Percentiles rank a stretch among this genome's conserved stretches.
phyloP scores from a whole-genome alignment of 2,329 filamentous ascomycete species.

The Pseudocercospora macadamiae region DNA sequence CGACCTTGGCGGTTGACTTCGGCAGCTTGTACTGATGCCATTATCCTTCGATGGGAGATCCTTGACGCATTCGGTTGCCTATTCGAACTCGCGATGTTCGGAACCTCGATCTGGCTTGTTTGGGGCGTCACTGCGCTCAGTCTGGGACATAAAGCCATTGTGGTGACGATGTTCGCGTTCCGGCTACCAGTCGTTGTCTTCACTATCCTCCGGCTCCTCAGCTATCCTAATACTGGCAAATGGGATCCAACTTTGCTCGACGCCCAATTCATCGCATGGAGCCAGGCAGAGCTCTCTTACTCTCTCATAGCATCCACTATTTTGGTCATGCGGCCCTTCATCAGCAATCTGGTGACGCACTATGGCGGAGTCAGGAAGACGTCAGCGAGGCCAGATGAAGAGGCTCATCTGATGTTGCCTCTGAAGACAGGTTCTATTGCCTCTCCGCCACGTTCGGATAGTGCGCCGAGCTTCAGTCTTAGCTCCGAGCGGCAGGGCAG shows the following conservation, averaged over 20 bases:
- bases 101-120: conserved; percentile 16
- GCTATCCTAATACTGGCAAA: conserved; percentile 12
- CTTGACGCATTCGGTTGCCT: conserved; percentile 2
- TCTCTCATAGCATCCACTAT: conserved; percentile 26
- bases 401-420: background rate
- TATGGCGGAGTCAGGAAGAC: conserved; percentile 11
- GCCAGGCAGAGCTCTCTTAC: conserved; percentile 24
- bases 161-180: conserved; percentile 18
- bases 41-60: conserved; percentile 8
- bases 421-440: background rate
- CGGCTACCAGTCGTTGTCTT: conserved; percentile 21
- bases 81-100: conserved; percentile 15
- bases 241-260: conserved; percentile 17
- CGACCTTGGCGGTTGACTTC: conserved; percentile 18
- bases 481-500: background rate
- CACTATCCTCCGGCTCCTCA: conserved; percentile 17
- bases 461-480: background rate
- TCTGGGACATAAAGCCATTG: conserved; percentile 3
- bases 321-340: conserved; percentile 20
- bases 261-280: conserved; percentile 21
- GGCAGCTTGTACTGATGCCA: conserved; percentile 1
- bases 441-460: background rate
- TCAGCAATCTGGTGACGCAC: conserved; percentile 23
- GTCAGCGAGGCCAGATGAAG: background rate
- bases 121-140: conserved; percentile 7